Evolutionary conservation across 108 stramenopile species (phyloP).

Genomic region (Skeletonema grethae): DNA sequence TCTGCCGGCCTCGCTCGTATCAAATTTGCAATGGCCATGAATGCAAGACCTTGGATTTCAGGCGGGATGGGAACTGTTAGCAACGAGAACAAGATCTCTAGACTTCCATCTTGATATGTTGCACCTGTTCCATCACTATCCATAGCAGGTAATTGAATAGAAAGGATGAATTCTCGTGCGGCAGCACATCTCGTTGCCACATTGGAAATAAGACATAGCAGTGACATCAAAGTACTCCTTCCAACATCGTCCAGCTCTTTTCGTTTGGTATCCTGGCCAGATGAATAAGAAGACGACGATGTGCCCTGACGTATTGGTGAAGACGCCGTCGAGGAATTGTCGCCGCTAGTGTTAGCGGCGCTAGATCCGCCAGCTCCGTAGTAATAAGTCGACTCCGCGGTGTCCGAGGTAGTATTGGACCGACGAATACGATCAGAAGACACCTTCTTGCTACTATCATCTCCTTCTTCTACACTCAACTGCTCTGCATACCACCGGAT

Average conservation of each 20-base stretch:
- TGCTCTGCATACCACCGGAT: constrained; percentile 72
- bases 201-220: constrained; percentile 63
- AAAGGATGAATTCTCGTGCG: constrained; percentile 58
- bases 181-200: constrained; percentile 52
- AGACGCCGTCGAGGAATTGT: constrained; percentile 11
- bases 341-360: not conserved
- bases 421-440: constrained; percentile 26
- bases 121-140: constrained; percentile 11
- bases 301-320: constrained; percentile 24
- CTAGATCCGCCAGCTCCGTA: constrained; percentile 51
- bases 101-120: constrained; percentile 52
- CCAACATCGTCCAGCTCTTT: constrained; percentile 68
- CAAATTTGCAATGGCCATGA: constrained; percentile 75
- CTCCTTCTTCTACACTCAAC: constrained; percentile 50
- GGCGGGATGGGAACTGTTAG: constrained; percentile 63
- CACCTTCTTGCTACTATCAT: constrained; percentile 26
- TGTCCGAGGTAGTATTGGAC: constrained; percentile 20
- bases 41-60: constrained; percentile 60
- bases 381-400: constrained; percentile 64
- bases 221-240: constrained; percentile 39
- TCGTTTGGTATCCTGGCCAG: constrained; percentile 31
- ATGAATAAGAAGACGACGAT: constrained; percentile 23
- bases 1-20: constrained; percentile 36
- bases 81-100: constrained; percentile 70
- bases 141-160: constrained; percentile 49